Evolutionary conservation across 495 filamentous ascomycete genomes (phyloP), one percentile per base, ranked within the genome.

Genomic region (Penicillium turbatum): DNA sequence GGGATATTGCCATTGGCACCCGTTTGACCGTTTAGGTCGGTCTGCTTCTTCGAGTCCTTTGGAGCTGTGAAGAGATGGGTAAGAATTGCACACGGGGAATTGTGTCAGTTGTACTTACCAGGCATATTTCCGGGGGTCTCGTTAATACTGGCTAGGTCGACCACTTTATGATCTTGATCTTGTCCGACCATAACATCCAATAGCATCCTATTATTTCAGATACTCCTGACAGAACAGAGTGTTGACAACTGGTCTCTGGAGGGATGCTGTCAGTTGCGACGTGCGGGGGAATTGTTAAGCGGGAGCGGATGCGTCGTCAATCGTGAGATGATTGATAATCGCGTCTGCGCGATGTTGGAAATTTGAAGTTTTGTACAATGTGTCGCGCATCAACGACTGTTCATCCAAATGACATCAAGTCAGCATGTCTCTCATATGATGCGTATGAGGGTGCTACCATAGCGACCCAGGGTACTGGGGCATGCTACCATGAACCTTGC

Each of bases 91-190:
- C 42, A 34, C 35, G 38, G 30, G 27, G 46, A 49, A 40, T 4
- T 26, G 26, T 50, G 24, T 47, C 13, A 48, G 45, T 12, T 10
- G 31, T 29, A 74, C 73, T 72, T 66, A 77, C 74, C 72, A 61
- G 71, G 65, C 61, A 74, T 63, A 43, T 72, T 65, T 50, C 58
- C 70, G 36, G 72, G 72, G 26, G 73, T 56, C 63, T 77, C 74
- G 53, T 72, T 71, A 53, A 77, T 77, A 51, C 72, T 76, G 40
- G 72, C 68, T n/a, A 77, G 69, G 51, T 75, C 70, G 40, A 67
- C 66, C 54, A 68, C 54, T 59, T 72, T 65, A 46, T 64, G 59
- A 56, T 64, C 59, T 45, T 52, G 56, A 44, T 69, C 61, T 60
- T 75, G 71, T 53, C 56, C 65, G 48, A 72, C 67, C 72, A 77